Conservation (phyloP, 441 rosid species). For the Jatropha multifida region DNA sequence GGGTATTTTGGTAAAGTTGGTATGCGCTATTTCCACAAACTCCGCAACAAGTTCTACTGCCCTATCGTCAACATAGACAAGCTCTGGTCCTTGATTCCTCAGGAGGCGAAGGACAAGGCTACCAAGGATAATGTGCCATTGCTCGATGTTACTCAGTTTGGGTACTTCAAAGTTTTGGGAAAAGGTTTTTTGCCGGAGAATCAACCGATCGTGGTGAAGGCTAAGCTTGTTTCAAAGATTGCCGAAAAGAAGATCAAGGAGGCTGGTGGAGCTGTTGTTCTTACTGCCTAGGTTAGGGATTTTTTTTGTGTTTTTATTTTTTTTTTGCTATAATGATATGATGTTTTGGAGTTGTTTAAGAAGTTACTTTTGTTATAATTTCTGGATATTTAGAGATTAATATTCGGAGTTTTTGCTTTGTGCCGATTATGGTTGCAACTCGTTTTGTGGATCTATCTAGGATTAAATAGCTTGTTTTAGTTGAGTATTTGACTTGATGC, state of each 20-base stretch:
- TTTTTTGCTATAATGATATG: not conserved
- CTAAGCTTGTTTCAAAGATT: constrained; percentile 74
- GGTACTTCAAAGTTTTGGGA: constrained; percentile 76
- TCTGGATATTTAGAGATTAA: constrained; percentile 7
- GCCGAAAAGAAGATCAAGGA: constrained; percentile 91
- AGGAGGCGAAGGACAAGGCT: constrained; percentile 64
- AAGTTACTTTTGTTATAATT: constrained; percentile 3
- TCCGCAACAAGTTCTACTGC: constrained; percentile 71
- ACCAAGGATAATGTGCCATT: constrained; percentile 57
- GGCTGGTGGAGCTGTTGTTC: constrained; percentile 73
- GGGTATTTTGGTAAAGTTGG: constrained; percentile 90
- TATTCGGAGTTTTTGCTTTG: not conserved
- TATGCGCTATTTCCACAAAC: constrained; percentile 91
- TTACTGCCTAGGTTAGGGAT: constrained; percentile 48
- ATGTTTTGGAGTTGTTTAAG: constrained; percentile 8
- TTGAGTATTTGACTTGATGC: not conserved
- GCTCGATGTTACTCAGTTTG: constrained; percentile 80
- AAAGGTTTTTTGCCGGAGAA: constrained; percentile 71
- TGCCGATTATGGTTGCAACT: too few species aligned
- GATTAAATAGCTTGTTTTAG: too few species aligned
- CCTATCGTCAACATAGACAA: constrained; percentile 80
- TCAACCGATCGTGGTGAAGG: constrained; percentile 70
- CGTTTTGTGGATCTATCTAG: too few species aligned
- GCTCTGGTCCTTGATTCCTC: constrained; percentile 79
- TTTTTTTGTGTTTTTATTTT: not conserved